Base-by-base conservation (phyloP, 139 green algal genomes). In the Picochlorum sp. region DNA sequence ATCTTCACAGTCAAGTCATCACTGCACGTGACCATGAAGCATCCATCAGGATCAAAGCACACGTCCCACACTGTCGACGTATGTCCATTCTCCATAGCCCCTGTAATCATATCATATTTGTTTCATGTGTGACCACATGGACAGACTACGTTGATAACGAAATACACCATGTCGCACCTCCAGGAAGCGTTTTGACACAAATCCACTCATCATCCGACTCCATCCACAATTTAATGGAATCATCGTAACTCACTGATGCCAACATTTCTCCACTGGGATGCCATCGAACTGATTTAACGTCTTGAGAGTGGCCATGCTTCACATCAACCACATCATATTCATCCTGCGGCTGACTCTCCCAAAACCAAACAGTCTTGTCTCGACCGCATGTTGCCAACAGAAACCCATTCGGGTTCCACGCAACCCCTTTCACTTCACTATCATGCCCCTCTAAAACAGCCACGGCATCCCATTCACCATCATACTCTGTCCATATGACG, bases 281-380 rank as follows among this genome's bases (percentile, higher is more conserved):
- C 92, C 92, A 98, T 1, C 57, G 57, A 47, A 98, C 87, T 21
- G 70, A 76, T 80, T 98, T 98, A 4, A 98, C 92, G 72, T 98
- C 92, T 79, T 90, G 81, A 9, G 75, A 65, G 67, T 96, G 90
- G 1, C 86, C 92, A 23, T 94, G 83, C 62, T 96, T 95, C 4
- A 98, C 93, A 49, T 98, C 89, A 28, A 96, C 77, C 60, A 90
- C 95, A 70, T 97, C 93, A 51, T 88, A 98, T 62, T 98, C 90
- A 45, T 91, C 70, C 0, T 78, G 77, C 0, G 84, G 79, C 21
- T 84, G 56, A 4, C 75, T 71, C 77, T 97, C 92, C 93, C 93
- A 98, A 23, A 98, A 77, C 93, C 93, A 98, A 21, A 97, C 88
- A 18, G 75, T 92, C 73, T 92, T 93, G 74, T 98, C 93, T 0